Evolutionary conservation across 2,329 filamentous ascomycete genomes (phyloP).

Genomic region (Zasmidium citrigriseum): DNA sequence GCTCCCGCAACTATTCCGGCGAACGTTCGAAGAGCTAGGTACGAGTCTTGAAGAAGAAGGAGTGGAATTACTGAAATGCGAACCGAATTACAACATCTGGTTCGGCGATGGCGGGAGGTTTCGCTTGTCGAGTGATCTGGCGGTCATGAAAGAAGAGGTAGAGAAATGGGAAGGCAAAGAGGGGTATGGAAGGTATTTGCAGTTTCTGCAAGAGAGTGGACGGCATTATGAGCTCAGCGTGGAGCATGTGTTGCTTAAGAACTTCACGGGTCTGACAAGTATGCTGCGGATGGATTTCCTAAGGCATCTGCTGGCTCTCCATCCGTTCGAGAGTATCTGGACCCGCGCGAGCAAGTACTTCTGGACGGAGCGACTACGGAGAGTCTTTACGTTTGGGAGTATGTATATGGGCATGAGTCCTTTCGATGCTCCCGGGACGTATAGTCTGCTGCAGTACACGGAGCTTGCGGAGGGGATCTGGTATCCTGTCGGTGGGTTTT

Average conservation of each 20-base stretch:
- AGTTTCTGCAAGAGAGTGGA: constrained; percentile 67
- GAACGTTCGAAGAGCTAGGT: constrained; percentile 68
- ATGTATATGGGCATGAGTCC: constrained; percentile 86
- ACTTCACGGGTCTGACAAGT: constrained; percentile 63
- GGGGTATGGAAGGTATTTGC: constrained; percentile 69
- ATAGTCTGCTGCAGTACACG: constrained; percentile 72
- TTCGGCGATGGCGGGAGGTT: constrained; percentile 69
- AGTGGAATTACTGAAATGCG: constrained; percentile 69
- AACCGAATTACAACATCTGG: constrained; percentile 75
- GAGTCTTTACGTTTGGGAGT: constrained; percentile 75
- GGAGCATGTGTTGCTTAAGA: constrained; percentile 64
- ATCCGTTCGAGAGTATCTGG: constrained; percentile 73
- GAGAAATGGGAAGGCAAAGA: constrained; percentile 72
- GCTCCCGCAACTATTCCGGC: constrained; percentile 68
- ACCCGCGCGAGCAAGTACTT: constrained; percentile 67
- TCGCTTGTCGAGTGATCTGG: constrained; percentile 65
- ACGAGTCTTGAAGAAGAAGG: constrained; percentile 66
- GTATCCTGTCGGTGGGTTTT: constrained; percentile 73
- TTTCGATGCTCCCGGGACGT: constrained; percentile 74
- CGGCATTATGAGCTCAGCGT: constrained; percentile 70
- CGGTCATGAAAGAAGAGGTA: constrained; percentile 70
- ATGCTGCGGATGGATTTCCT: constrained; percentile 63
- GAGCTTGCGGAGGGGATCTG: constrained; percentile 75
- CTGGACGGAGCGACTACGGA: constrained; percentile 65
- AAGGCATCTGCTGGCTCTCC: constrained; percentile 59